Base-by-base conservation (phyloP, 768 basidiomycete genomes). In the Leccinum sublutescens region DNA sequence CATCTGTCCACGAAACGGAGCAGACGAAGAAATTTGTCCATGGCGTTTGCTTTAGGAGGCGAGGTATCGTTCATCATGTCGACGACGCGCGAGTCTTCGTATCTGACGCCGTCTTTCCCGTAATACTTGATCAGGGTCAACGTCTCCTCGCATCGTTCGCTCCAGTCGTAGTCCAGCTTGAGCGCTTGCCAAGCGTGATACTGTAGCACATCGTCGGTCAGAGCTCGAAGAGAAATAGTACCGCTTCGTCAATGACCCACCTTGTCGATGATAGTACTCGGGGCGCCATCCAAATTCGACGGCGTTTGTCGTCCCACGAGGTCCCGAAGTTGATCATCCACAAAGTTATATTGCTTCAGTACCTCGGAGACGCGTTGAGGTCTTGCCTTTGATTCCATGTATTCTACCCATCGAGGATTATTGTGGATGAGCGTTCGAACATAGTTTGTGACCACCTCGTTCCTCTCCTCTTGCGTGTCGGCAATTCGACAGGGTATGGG, bases 121-220 rank as follows among this genome's bases (percentile, higher is more conserved):
- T 89, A 89, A 54, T 82, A 71, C 17, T 65, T 68, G 45, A 87
- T 70, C 38, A 89, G 80, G 10, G 57, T 50, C 51, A 84, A 69
- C 6, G 80, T 83, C 62, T 84, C 85, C 15, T 72, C 71, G 67
- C 83, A 85, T 29, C 78, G 77, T 10, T 76, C 66, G 2, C 78
- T 77, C 75, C 80, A 85, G 25, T 69, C 67, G 5, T 72, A 66
- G 34, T 68, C 62, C 36, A 86, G 66, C 19, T 75, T 74, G 52
- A 90, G 73, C 8, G 83, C 84, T 40, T 68, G 72, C 66, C 81
- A 72, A 27, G 90, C 78, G 58, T 89, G 86, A 38, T 62, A 70
- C 72, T 75, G 47, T 23, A n/a, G 52, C 21, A 7, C 15, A 14
- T 34, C 21, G 40, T 64, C 50, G 58, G 56, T 23, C 49, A 45